Conservation (phyloP, 1,139 yeast species). For the Protomyces inouyei region DNA sequence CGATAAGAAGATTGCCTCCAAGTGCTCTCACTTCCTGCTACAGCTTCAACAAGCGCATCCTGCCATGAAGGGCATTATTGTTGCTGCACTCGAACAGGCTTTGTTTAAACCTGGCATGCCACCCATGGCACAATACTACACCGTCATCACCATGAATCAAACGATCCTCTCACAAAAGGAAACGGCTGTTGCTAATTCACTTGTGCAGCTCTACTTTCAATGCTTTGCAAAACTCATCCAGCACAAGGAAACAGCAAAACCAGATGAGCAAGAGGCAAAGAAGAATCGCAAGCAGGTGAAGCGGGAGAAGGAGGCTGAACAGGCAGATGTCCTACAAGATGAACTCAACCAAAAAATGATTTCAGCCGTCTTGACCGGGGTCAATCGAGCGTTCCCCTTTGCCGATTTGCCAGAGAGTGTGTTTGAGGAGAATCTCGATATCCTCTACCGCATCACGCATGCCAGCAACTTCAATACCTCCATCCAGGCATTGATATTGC, state of each 20-base stretch:
- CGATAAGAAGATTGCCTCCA: conserved; percentile 85
- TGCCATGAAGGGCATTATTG: conserved; percentile 80
- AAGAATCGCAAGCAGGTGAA: conserved; percentile 65
- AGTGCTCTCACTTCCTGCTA: conserved; percentile 74
- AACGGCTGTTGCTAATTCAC: conserved; percentile 67
- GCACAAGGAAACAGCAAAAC: conserved; percentile 36
- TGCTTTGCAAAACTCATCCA: conserved; percentile 77
- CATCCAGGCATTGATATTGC: conserved; percentile 81
- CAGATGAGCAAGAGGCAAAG: conserved; percentile 32
- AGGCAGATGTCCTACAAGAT: conserved; percentile 59
- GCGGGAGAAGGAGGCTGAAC: conserved; percentile 49
- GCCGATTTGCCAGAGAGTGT: conserved; percentile 67
- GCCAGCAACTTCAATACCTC: conserved; percentile 92
- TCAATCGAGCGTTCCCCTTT: conserved; percentile 94
- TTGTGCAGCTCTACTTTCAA: conserved; percentile 79
- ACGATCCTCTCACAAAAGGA: conserved; percentile 79
- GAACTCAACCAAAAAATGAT: conserved; percentile 84
- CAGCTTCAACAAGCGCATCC: conserved; percentile 90
- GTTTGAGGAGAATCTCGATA: conserved; percentile 73
- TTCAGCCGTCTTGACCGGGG: conserved; percentile 88
- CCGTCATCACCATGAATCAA: conserved; percentile 83
- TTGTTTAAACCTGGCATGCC: conserved; percentile 58
- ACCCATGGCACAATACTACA: conserved; percentile 78
- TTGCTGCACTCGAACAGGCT: conserved; percentile 74
- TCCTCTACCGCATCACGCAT: conserved; percentile 84